Evolutionary conservation across 2,329 filamentous ascomycete genomes (phyloP), one percentile per base, ranked within the genome.

Genomic region (Alternaria gaisen): DNA sequence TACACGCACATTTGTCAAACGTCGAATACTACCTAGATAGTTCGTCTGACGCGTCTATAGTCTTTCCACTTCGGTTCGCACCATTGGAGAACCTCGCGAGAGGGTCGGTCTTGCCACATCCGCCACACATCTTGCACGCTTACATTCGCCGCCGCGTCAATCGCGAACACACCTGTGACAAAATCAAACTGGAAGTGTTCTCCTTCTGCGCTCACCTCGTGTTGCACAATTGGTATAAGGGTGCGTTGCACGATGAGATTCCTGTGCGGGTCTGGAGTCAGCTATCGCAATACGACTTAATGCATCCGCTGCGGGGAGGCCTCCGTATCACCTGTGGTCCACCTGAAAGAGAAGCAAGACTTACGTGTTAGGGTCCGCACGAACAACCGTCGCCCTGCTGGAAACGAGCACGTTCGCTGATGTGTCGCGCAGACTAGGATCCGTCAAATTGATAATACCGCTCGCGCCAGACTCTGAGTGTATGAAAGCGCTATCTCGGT

Each of bases 221-320:
- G 36, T 38, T 18, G 36, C 36, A 73, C 30, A 1, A 65, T 72
- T 1, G 74, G 75, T 16, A 77, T 76, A n/a, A 76, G 53, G 3
- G 72, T 75, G 14, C 75, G 61, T 50, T 76, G 75, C 73, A 70
- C 75, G 8, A 77, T 72, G 5, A 77, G 48, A 48, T 76, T 76
- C 1, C 74, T 77, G 52, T 76, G 76, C 2, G 73, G 71, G 55
- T 76, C 72, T 20, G 73, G 75, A 42, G 76, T 77, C n/a, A n/a
- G 16, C 16, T 18, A 38, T 5, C 36, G 16, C n/a, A 4, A 10
- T 38, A 38, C 36, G 5, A 18, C 16, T 38, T 5, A 0, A 38
- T n/a, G 36, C 16, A 38, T 38, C 11, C 1, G 12, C 32, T 16
- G 32, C 32, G 12, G 1, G 5, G 32, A 34, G 14, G 14, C 5